Percentiles rank a stretch among this genome's conserved stretches.
These are phyloP conservation scores for Cyclotella sp. DNA, from an alignment of 108 stramenopile species.

Conservation along the genomic window DNA sequence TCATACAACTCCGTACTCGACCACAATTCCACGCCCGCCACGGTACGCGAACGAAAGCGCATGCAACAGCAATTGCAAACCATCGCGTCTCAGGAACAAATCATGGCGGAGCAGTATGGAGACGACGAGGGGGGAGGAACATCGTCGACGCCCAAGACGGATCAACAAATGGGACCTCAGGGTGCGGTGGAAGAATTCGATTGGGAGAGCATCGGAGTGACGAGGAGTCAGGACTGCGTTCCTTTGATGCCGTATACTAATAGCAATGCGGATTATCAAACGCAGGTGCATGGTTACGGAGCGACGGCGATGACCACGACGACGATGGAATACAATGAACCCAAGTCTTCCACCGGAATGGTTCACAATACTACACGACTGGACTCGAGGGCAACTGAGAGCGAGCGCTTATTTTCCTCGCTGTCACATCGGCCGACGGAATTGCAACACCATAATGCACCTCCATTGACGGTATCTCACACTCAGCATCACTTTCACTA, in stretches of 20 bases:
- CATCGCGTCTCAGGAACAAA: constrained; percentile 32
- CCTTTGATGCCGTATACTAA: background rate
- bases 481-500: constrained; percentile 42
- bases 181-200: background rate
- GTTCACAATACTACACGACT: background rate
- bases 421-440: background rate
- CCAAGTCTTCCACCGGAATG: background rate
- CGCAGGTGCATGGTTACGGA: background rate
- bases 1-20: constrained; percentile 43
- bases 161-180: background rate
- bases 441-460: background rate
- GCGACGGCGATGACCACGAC: background rate
- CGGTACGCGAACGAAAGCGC: constrained; percentile 20
- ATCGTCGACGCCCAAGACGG: background rate
- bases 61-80: constrained; percentile 28
- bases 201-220: background rate
- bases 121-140: background rate
- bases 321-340: background rate
- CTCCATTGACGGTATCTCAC: background rate
- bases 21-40: constrained; percentile 30
- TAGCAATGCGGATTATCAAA: background rate
- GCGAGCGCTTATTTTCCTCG: background rate
- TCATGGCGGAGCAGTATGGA: constrained; percentile 3
- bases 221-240: background rate
- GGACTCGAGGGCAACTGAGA: background rate